Percentiles rank a stretch among this genome's conserved stretches.
phyloP scores from a whole-genome alignment of 257 asterid species.

The Salvia hispanica region DNA sequence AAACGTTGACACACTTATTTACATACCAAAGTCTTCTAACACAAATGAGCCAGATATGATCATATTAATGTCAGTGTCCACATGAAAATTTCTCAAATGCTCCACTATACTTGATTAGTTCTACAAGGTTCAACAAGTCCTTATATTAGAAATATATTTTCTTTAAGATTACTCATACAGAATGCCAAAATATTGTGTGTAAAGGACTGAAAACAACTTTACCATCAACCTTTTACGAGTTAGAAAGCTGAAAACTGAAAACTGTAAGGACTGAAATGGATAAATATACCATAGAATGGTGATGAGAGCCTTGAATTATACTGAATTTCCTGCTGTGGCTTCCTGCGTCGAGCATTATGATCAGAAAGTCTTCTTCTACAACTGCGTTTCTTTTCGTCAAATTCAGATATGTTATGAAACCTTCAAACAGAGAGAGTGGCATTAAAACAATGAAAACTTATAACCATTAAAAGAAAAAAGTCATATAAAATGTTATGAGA shows the following conservation, averaged over 20 bases:
- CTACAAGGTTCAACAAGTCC: not conserved
- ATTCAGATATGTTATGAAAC: conserved; percentile 84
- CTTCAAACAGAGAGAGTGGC: conserved; percentile 40
- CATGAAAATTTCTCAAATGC: not conserved
- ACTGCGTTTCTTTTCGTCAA: conserved; percentile 93
- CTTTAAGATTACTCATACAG: not conserved
- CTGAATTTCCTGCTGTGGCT: conserved; percentile 75
- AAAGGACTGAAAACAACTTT: not conserved
- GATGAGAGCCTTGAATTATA: conserved; percentile 59
- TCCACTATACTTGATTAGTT: not conserved
- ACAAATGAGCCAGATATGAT: not conserved
- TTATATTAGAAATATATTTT: not conserved
- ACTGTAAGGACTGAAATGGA: not conserved
- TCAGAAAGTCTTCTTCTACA: conserved; percentile 89
- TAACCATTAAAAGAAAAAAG: conserved; percentile 1
- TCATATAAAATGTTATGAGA: not conserved
- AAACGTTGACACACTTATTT: not conserved
- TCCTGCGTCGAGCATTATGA: conserved; percentile 94
- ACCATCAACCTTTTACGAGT: not conserved
- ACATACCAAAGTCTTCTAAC: conserved; percentile 13
- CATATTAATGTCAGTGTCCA: not conserved
- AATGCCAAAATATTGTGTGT: not conserved
- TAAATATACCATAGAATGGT: conserved; percentile 61
- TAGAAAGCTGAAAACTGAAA: conserved; percentile 9
- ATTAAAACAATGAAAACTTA: conserved; percentile 1